Evolutionary conservation across 2,329 filamentous ascomycete species (phyloP), one percentile per base, ranked within the genome.

Genomic region (Alternaria gaisen): DNA sequence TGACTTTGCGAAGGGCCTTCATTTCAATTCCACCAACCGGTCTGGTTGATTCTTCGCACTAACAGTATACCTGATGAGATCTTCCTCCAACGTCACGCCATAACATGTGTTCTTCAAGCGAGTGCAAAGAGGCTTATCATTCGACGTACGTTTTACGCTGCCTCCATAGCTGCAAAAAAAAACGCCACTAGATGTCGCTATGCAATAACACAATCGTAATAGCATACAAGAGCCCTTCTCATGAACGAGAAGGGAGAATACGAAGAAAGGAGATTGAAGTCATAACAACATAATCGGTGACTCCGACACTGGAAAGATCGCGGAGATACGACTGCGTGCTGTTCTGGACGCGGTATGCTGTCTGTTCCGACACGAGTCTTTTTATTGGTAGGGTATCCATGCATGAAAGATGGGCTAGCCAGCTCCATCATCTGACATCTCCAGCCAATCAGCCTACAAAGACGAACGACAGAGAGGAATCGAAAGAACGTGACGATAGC

Each of bases 371-470:
- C 63, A 63, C 59, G 52, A 50, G 53, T 56, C 54, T 51, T 63
- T 63, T 68, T 67, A 72, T 67, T 64, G 68, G 66, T 74, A 72
- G 63, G 68, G 69, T 75, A 74, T 73, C 69, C 69, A 74, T 76
- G 74, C 75, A 76, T 74, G 64, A 72, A 55, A 60, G 52, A 61
- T 16, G 63, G 64, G 59, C 61, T 56, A 61, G 43, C 53, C 56
- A 54, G 51, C 56, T 50, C 61, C 59, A 62, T 70, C 70, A 71
- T 70, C 68, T 74, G 71, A 74, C 65, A 48, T 57, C 50, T 44
- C 36, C n/a, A 43, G 46, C 40, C 48, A 34, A n/a, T 38, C 44
- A 54, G 53, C 57, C 12, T 56, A 38, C 12, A 28, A 34, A 50
- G 30, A n/a, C 34, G 26, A 56, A 38, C 48, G 64, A 53, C 65